These are phyloP conservation scores for Fusarium graminum DNA, from an alignment of 2,329 filamentous ascomycete species.

Conservation along the genomic window DNA sequence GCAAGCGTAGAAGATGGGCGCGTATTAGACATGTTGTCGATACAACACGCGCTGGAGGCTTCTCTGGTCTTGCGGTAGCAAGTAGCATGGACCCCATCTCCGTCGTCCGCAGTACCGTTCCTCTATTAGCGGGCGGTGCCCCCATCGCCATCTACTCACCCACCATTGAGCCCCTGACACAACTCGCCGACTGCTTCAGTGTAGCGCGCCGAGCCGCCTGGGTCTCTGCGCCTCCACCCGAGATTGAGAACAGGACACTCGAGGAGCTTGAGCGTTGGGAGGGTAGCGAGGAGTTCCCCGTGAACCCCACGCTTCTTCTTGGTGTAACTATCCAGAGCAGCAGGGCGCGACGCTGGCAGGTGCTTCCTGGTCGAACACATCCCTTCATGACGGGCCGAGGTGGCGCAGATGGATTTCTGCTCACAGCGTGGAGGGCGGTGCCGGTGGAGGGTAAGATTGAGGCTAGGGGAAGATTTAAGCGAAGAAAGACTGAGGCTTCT, in stretches of 20 bases:
- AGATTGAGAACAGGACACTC: constrained; percentile 58
- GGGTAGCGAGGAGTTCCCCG: constrained; percentile 80
- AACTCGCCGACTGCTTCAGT: constrained; percentile 86
- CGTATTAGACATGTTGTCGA: constrained; percentile 79
- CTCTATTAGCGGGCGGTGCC: constrained; percentile 84
- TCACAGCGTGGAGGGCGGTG: constrained; percentile 84
- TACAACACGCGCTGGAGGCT: constrained; percentile 78
- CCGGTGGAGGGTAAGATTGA: constrained; percentile 84
- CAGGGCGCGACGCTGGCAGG: constrained; percentile 85
- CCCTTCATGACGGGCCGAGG: constrained; percentile 92
- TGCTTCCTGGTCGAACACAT: constrained; percentile 90
- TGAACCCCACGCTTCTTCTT: constrained; percentile 88
- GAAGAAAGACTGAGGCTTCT: constrained; percentile 68
- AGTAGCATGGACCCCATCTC: constrained; percentile 84
- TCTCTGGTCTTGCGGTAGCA: constrained; percentile 86
- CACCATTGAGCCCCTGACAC: constrained; percentile 81
- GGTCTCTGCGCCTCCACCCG: constrained; percentile 65
- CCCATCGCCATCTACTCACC: constrained; percentile 88
- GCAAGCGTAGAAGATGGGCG: constrained; percentile 87
- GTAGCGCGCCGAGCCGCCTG: constrained; percentile 84
- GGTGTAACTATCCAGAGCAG: constrained; percentile 85
- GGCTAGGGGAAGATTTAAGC: constrained; percentile 83
- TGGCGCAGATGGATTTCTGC: constrained; percentile 90
- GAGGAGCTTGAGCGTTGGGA: constrained; percentile 68
- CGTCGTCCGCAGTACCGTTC: constrained; percentile 80